Conservation (phyloP, 305 asterid species). For the Rubia balearica region DNA sequence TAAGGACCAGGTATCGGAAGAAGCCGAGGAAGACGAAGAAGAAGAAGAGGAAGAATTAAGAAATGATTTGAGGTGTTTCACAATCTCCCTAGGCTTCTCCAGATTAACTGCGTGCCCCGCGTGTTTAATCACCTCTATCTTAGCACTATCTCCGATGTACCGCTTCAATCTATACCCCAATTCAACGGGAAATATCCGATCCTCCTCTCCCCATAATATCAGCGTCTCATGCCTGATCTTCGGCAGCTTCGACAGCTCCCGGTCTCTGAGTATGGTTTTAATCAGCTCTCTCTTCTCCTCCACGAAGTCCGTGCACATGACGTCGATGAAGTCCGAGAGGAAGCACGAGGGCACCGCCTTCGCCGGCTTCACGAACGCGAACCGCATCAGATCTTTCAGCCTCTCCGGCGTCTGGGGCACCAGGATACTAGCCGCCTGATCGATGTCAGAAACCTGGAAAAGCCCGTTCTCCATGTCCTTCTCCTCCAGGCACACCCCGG, state of each 20-base stretch:
- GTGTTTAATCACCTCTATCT: slow-evolving; percentile 55
- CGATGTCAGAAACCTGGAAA: slow-evolving; percentile 67
- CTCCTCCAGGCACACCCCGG: slow-evolving; percentile 86
- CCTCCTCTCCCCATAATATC: slow-evolving; percentile 21
- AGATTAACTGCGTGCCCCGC: slow-evolving; percentile 91
- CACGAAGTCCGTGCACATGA: slow-evolving; percentile 25
- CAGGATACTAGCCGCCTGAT: slow-evolving; percentile 67
- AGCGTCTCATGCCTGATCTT: slow-evolving; percentile 38
- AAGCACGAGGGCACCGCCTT: slow-evolving; percentile 65
- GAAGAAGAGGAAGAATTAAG: slow-evolving; percentile 24
- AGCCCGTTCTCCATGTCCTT: slow-evolving; percentile 61
- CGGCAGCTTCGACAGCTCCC: slow-evolving; percentile 53
- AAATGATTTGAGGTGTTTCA: slow-evolving; percentile 63
- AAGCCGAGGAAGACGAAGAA: background rate
- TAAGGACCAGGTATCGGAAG: background rate
- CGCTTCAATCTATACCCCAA: slow-evolving; percentile 38
- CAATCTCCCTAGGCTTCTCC: slow-evolving; percentile 70
- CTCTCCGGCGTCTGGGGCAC: slow-evolving; percentile 87
- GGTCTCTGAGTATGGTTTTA: slow-evolving; percentile 50
- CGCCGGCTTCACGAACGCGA: slow-evolving; percentile 57
- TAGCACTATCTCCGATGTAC: slow-evolving; percentile 72
- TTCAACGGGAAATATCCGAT: slow-evolving; percentile 17
- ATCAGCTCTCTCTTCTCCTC: slow-evolving; percentile 62
- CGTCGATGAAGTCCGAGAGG: slow-evolving; percentile 74
- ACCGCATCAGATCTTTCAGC: slow-evolving; percentile 53